Conservation (phyloP, 306 rosid genomes). For the Quercus cerris region DNA sequence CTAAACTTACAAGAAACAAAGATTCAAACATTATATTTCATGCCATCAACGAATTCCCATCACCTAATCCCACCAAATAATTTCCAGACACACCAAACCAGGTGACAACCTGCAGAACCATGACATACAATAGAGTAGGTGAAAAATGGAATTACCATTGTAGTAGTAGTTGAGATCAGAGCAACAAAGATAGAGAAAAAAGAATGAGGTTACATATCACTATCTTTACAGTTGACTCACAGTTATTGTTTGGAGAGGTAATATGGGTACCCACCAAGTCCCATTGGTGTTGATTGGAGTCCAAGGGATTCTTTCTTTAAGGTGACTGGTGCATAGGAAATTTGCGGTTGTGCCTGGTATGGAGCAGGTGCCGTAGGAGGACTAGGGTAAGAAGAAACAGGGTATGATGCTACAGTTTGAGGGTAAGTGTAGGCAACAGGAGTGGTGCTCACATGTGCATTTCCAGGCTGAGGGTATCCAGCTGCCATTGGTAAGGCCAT, state of each 20-base stretch:
- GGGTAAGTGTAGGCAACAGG: conserved; percentile 54
- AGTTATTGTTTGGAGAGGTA: conserved; percentile 54
- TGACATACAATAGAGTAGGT: background rate
- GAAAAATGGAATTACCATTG: background rate
- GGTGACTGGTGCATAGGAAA: conserved; percentile 46
- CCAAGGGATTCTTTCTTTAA: conserved; percentile 44
- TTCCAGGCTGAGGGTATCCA: conserved; percentile 67
- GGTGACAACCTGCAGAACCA: conserved; percentile 3
- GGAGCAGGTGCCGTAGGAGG: conserved; percentile 41
- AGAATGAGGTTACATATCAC: conserved; percentile 4
- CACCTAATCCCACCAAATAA: conserved; percentile 10
- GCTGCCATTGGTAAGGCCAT: conserved; percentile 47
- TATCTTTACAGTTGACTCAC: conserved; percentile 2
- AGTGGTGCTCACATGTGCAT: conserved; percentile 26
- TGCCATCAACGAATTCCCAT: background rate
- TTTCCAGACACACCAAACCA: background rate
- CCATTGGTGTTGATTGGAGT: conserved; percentile 39
- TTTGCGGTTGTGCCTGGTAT: conserved; percentile 48
- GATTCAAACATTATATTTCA: background rate
- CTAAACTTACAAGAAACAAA: background rate
- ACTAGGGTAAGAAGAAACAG: conserved; percentile 47
- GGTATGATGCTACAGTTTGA: conserved; percentile 49
- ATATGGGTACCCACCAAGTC: conserved; percentile 64
- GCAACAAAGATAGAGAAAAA: background rate
- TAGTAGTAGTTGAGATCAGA: conserved; percentile 1